Base-by-base conservation (phyloP, 225 moss, liverwort and hornwort species). In the Takakia lepidozioides region DNA sequence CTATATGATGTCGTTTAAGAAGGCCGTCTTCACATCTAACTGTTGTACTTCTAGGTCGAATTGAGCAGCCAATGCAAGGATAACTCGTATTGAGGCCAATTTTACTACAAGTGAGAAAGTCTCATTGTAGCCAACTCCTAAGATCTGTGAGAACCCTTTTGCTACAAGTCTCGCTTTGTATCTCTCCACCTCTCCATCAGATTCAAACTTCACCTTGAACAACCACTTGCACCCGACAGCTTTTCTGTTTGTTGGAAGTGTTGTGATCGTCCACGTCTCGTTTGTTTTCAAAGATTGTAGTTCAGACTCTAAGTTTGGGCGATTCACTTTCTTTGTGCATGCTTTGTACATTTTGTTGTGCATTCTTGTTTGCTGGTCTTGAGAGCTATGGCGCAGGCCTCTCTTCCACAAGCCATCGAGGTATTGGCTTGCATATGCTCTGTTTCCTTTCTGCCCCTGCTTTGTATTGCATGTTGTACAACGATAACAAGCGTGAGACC, bases 111-210 rank as follows among this genome's bases (percentile, higher is more conserved):
- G 28, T 18, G 63, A 54, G 16, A 37, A 64, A 8, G 48, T 64
- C 21, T 23, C 22, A 11, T 30, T 16, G 37, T 2, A 64, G 42
- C 57, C 47, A 1, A 46, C 24, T 0, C 55, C 49, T 5, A 16
- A 22, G 2, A 17, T 3, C 27, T 64, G 48, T 19, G 44, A 17
- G 20, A 5, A 64, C 2, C 21, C 27, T 16, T 38, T 39, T 0
- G 64, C 55, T 4, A 55, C 46, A 5, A 64, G 29, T 22, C 41
- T 2, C 10, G 64, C 64, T 13, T 64, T 64, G 26, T 47, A 64
- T 3, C 38, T 56, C 1, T 27, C 23, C 5, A 32, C 14, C 2
- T 22, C 27, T 3, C 47, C 47, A 19, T 37, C 13, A 8, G 48
- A 10, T 9, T 38, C 42, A 10, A 5, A 28, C 27, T 64, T 64